Percentiles rank a stretch among this genome's conserved stretches.
Conservation (phyloP, 306 rosid species). For the Lagenaria siceraria region DNA sequence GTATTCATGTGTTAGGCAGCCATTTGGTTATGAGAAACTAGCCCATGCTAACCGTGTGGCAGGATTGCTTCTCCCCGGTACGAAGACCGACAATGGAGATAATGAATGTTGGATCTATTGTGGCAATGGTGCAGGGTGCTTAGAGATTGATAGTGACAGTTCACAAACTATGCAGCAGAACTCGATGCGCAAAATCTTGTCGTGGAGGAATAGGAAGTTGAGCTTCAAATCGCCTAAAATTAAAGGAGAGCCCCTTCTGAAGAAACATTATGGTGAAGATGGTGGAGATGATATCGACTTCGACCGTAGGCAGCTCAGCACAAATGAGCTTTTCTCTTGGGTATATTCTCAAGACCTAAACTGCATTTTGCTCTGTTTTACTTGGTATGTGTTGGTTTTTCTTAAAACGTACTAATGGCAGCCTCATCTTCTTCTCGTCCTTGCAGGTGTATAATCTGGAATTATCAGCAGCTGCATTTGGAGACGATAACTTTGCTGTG, state of each 20-base stretch:
- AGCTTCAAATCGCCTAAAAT: slow-evolving; percentile 18
- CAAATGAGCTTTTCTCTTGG: slow-evolving; percentile 16
- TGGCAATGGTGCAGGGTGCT: slow-evolving; percentile 11
- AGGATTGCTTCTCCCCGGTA: slow-evolving; percentile 1
- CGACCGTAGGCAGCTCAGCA: slow-evolving; percentile 23
- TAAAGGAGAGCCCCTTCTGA: slow-evolving; percentile 29
- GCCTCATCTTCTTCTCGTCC: not conserved
- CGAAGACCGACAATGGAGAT: not conserved
- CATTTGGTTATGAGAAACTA: slow-evolving; percentile 19
- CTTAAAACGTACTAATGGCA: not conserved
- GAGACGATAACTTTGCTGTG: slow-evolving; percentile 19
- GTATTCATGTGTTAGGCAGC: slow-evolving; percentile 4
- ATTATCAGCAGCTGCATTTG: slow-evolving; percentile 18
- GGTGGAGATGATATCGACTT: slow-evolving; percentile 34
- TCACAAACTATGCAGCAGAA: slow-evolving; percentile 3
- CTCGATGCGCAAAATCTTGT: slow-evolving; percentile 10
- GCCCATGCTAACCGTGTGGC: slow-evolving; percentile 20
- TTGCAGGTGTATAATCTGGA: slow-evolving; percentile 11
- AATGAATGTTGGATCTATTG: slow-evolving; percentile 21
- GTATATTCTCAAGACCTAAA: slow-evolving; percentile 2
- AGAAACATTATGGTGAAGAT: slow-evolving; percentile 23
- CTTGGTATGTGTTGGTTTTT: not conserved
- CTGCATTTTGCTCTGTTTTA: not conserved
- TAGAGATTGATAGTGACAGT: not conserved
- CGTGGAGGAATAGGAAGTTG: slow-evolving; percentile 28